phyloP scores from a whole-genome alignment of 164 flowering plant species.

The Akebia trifoliata region DNA sequence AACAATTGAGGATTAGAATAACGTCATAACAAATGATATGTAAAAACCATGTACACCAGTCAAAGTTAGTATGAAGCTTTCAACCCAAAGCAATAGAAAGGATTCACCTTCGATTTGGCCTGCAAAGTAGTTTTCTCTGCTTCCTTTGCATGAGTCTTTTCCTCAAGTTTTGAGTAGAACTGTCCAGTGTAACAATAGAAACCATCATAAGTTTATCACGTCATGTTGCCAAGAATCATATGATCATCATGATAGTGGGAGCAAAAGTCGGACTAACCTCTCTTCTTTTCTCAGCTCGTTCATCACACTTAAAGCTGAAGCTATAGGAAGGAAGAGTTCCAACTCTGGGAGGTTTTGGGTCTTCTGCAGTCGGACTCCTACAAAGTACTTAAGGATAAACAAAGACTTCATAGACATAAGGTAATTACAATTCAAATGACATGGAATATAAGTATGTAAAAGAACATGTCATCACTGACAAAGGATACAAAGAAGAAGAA shows the following conservation, averaged over 20 bases:
- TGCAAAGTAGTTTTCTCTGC: constrained; percentile 65
- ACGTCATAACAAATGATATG: too few species aligned
- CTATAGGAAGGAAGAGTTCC: constrained; percentile 69
- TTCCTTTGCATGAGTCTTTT: constrained; percentile 83
- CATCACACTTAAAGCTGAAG: constrained; percentile 81
- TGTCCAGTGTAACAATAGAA: constrained; percentile 22
- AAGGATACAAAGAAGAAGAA: constrained; percentile 62
- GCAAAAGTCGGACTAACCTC: constrained; percentile 56
- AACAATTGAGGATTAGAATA: background rate
- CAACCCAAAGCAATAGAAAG: background rate
- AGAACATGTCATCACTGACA: background rate
- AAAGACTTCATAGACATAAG: background rate
- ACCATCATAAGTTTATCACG: constrained; percentile 3
- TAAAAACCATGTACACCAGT: too few species aligned
- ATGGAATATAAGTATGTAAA: background rate
- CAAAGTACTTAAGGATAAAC: constrained; percentile 41
- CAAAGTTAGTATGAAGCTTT: too few species aligned
- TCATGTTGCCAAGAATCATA: background rate
- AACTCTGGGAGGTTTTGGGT: constrained; percentile 43
- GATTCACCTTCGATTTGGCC: constrained; percentile 78
- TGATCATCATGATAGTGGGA: background rate
- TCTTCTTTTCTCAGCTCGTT: constrained; percentile 89
- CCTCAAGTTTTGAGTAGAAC: constrained; percentile 88
- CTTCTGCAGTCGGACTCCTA: constrained; percentile 54
- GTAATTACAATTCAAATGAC: constrained; percentile 1